Conservation (phyloP, 208 protist species). For the Leishmania lainsoni region DNA sequence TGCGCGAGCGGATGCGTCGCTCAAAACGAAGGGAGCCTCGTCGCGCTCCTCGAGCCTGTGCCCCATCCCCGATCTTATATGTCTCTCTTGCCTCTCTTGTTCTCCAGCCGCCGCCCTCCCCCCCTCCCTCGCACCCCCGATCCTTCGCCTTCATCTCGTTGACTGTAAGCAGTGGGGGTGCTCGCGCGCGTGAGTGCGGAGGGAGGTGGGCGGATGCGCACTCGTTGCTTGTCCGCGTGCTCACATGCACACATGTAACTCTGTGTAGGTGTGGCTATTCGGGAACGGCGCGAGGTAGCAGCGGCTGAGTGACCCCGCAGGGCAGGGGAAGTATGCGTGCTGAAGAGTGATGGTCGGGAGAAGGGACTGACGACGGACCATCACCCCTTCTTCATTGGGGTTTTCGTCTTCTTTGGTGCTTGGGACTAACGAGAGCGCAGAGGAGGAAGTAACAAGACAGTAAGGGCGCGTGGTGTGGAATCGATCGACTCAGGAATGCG, state of each 20-base stretch:
- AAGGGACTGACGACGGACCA: not conserved
- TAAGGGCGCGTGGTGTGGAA: not conserved
- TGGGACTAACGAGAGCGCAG: not conserved
- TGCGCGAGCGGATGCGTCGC: not conserved
- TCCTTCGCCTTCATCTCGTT: not conserved
- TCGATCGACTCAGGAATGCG: not conserved
- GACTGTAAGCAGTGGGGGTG: not conserved
- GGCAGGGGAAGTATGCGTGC: too few relatives aligned
- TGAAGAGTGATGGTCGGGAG: not conserved
- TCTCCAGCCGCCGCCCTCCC: not conserved
- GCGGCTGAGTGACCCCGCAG: not conserved
- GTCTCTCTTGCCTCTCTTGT: not conserved
- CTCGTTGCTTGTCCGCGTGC: not conserved
- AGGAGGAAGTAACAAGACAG: not conserved
- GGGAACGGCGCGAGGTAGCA: not conserved
- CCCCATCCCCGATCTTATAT: not conserved
- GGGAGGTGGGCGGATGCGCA: not conserved
- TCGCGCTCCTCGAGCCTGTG: not conserved
- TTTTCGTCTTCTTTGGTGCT: not conserved
- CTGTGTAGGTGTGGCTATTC: not conserved
- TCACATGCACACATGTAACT: not conserved
- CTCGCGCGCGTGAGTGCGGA: not conserved
- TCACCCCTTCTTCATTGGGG: not conserved
- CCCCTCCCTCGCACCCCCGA: not conserved
- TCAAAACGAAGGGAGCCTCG: not conserved